phyloP scores from a whole-genome alignment of 108 stramenopile genomes.

The Stephanodiscus triporus region DNA sequence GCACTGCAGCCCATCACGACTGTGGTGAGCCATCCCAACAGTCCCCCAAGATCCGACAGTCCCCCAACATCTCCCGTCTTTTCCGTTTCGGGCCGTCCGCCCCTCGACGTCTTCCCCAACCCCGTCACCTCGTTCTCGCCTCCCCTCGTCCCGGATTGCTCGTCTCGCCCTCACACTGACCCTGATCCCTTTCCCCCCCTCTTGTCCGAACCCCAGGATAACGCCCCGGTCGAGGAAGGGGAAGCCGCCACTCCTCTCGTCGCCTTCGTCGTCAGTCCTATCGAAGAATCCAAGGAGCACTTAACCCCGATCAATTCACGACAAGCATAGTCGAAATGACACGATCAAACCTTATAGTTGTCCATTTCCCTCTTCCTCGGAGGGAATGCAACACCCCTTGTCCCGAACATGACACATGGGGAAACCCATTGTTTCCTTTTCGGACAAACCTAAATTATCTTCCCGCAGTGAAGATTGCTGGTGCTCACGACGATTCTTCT shows the following conservation, averaged over 20 bases:
- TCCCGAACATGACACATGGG: background rate
- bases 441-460: conserved; percentile 29
- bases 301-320: conserved; percentile 52
- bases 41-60: conserved; percentile 23
- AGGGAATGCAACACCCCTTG: conserved; percentile 10
- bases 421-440: background rate
- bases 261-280: background rate
- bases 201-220: conserved; percentile 12
- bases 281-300: conserved; percentile 39
- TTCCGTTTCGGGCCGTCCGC: background rate
- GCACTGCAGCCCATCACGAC: background rate
- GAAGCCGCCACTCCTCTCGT: background rate
- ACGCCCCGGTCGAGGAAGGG: conserved; percentile 4
- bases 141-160: background rate
- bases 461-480: conserved; percentile 59
- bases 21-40: conserved; percentile 30
- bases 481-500: conserved; percentile 41
- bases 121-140: conserved; percentile 1
- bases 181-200: conserved; percentile 6
- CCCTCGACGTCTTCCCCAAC: background rate
- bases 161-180: conserved; percentile 2
- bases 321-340: conserved; percentile 51
- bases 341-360: conserved; percentile 14
- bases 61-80: background rate
- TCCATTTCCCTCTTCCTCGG: background rate